A percentile compares a stretch with the other conserved stretches of the same genome.
Conservation (phyloP, 345 rosid genomes). For the Hibiscus tridactylites region DNA sequence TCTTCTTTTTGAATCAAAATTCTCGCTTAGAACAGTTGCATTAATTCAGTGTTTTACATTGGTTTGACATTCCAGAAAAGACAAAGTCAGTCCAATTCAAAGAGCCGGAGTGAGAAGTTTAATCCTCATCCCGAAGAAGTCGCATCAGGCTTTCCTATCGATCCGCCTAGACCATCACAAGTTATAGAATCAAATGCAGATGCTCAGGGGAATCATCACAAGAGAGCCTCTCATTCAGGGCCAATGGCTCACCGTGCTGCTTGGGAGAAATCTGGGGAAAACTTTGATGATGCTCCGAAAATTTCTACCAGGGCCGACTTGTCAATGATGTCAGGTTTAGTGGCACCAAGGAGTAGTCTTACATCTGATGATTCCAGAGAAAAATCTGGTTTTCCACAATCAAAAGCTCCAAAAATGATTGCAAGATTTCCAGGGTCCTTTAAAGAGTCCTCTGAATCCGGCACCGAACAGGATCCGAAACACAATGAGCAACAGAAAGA, state of each 20-base stretch:
- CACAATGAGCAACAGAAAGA: constrained; percentile 44
- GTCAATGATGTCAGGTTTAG: constrained; percentile 47
- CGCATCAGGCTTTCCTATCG: constrained; percentile 97
- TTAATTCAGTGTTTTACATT: neutral
- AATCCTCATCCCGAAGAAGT: constrained; percentile 97
- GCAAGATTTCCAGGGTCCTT: constrained; percentile 84
- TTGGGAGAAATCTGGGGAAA: constrained; percentile 63
- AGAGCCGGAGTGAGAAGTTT: constrained; percentile 95
- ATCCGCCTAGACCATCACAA: constrained; percentile 89
- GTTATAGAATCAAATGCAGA: constrained; percentile 51
- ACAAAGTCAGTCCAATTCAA: constrained; percentile 58
- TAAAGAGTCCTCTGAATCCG: constrained; percentile 79
- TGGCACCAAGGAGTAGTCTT: constrained; percentile 43
- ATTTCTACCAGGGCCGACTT: constrained; percentile 47
- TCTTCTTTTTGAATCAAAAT: neutral
- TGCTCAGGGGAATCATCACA: constrained; percentile 57
- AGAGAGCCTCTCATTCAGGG: constrained; percentile 90
- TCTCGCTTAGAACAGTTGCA: neutral
- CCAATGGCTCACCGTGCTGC: constrained; percentile 77
- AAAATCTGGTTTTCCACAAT: constrained; percentile 34
- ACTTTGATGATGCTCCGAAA: constrained; percentile 59
- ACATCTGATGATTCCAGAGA: constrained; percentile 47
- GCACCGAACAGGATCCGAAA: constrained; percentile 45
- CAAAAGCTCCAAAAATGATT: constrained; percentile 56
- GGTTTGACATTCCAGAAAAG: constrained; percentile 55